Evolutionary conservation across 805 yeast genomes (phyloP), one percentile per base, ranked within the genome.

Genomic region (Torulaspora maleeae): DNA sequence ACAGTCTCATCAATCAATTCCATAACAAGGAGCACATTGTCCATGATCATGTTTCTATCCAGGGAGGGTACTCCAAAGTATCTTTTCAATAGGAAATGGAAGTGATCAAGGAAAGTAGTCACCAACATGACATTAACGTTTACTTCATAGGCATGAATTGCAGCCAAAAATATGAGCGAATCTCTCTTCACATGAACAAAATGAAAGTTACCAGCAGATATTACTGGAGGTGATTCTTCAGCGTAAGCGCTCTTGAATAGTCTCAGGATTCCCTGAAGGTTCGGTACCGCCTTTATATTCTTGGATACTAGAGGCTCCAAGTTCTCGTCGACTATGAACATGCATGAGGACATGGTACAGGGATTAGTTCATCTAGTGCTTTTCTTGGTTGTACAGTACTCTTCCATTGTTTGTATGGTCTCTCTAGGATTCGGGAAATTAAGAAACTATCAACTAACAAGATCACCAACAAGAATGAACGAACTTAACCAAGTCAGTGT

Each of bases 1-100:
- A 86, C 76, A 73, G 88, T 84, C 59, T 88, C 96, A 60, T 88
- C 96, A 36, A 88, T 65, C n/a, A 88, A 67, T 61, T 89, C 96
- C 64, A 83, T 83, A 6, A 88, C 76, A 39, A 88, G 70, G 27
- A 82, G 79, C 52, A 78, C 76, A 63, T 88, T 88, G 63, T 88
- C 95, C 17, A 77, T 67, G 2, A 87, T 76, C 13, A 78, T 56
- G 44, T 83, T 89, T 43, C 74, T 74, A 54, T 77, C 78, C 33
- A 84, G 63, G 16, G 53, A 25, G 16, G 52, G 39, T 27, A 51
- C 58, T 16, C 45, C 53, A 12, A 64, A 55, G 42, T 60, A 63
- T 22, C 47, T 54, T 43, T 49, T 52, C 43, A 64, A 38, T 15
- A 66, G 42, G 22, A 43, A 44, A 40, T 61, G 53, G 19, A 63